Percentiles rank a stretch among this genome's conserved stretches.
These are phyloP conservation scores for Astragalus membranaceus DNA, from an alignment of 306 rosid species.

Conservation along the genomic window DNA sequence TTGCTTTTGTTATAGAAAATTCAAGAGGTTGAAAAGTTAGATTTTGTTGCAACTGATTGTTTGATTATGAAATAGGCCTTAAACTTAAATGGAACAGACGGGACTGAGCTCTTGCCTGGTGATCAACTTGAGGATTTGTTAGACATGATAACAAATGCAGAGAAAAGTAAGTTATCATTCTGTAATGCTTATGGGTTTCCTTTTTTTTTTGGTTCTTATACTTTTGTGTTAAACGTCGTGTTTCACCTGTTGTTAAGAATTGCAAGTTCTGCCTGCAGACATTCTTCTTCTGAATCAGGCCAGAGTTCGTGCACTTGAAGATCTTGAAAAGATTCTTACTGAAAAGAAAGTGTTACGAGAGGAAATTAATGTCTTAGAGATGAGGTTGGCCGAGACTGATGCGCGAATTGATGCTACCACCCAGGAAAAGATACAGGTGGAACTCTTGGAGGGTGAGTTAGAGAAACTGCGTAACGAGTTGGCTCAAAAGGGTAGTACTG, in stretches of 20 bases:
- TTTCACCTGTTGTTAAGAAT: conserved; percentile 5
- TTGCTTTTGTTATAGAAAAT: not conserved
- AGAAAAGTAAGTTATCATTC: conserved; percentile 58
- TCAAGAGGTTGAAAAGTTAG: not conserved
- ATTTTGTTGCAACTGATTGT: conserved; percentile 1
- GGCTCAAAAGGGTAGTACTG: conserved; percentile 32
- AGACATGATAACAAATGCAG: conserved; percentile 72
- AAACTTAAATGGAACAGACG: conserved; percentile 32
- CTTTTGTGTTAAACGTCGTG: not conserved
- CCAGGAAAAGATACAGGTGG: conserved; percentile 61
- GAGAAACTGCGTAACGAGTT: conserved; percentile 48
- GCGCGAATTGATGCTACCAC: conserved; percentile 52
- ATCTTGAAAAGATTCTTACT: conserved; percentile 61
- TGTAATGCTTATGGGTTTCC: conserved; percentile 7
- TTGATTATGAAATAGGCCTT: conserved; percentile 39
- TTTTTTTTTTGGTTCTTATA: not conserved
- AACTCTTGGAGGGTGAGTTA: conserved; percentile 56
- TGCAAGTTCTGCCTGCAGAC: conserved; percentile 40
- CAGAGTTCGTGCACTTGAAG: conserved; percentile 63
- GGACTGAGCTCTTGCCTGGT: conserved; percentile 33
- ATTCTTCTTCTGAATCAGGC: conserved; percentile 77
- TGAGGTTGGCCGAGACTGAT: conserved; percentile 76
- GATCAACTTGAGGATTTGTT: conserved; percentile 61
- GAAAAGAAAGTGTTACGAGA: conserved; percentile 77
- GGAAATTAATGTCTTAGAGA: conserved; percentile 61